A percentile compares a stretch with the other conserved stretches of the same genome.
These are phyloP conservation scores for Inga laurina DNA, from an alignment of 306 rosid species.

Conservation along the genomic window DNA sequence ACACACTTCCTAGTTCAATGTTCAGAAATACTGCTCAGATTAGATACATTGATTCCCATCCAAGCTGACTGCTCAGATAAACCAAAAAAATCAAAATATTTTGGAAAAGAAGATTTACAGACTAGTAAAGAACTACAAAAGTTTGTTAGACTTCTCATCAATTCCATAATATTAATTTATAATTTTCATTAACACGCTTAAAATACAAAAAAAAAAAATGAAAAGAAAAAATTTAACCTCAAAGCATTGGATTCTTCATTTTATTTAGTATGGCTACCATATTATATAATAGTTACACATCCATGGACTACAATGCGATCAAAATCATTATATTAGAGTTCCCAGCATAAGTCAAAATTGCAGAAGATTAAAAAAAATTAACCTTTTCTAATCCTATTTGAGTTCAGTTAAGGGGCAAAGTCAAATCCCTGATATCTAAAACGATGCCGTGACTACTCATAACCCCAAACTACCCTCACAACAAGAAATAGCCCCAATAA, in stretches of 20 bases:
- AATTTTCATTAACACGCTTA: background rate
- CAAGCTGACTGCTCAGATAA: constrained; percentile 3
- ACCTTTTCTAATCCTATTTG: constrained; percentile 19
- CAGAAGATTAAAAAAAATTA: constrained; percentile 1
- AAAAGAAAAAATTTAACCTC: background rate
- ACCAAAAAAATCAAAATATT: background rate
- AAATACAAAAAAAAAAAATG: background rate
- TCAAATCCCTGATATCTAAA: constrained; percentile 30
- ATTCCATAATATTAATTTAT: background rate
- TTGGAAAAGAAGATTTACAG: background rate
- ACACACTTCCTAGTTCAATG: constrained; percentile 25
- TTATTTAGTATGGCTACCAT: background rate
- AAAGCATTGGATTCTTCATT: background rate
- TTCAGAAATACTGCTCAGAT: constrained; percentile 21
- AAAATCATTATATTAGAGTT: constrained; percentile 3
- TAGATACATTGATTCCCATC: constrained; percentile 24
- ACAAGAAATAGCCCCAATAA: constrained; percentile 27
- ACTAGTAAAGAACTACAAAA: too few relatives aligned
- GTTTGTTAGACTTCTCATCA: background rate
- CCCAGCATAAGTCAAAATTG: constrained; percentile 20
- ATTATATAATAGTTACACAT: constrained; percentile 9
- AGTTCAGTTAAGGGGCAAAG: constrained; percentile 15
- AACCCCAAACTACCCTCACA: constrained; percentile 41
- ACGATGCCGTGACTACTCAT: constrained; percentile 10
- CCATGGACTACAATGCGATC: constrained; percentile 26